Percentiles rank a stretch among this genome's conserved stretches.
Conservation (phyloP, 2,329 filamentous ascomycete genomes). For the Paecilomyces formosus region DNA sequence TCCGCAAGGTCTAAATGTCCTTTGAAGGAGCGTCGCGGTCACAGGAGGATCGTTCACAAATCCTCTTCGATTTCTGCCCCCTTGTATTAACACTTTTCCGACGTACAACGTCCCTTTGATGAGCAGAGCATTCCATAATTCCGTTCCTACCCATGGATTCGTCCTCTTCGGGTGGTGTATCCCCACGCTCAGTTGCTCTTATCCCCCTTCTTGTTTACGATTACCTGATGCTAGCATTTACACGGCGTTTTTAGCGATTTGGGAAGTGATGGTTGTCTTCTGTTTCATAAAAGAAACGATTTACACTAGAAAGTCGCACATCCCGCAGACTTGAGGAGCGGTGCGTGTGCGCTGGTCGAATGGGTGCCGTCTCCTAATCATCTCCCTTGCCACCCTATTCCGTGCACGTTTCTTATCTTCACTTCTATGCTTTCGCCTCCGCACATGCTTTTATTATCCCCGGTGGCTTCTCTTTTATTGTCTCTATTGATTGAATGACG, state of each 20-base stretch:
- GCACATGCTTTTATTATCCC: neutral
- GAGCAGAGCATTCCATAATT: slow-evolving; percentile 7
- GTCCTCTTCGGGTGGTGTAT: slow-evolving; percentile 2
- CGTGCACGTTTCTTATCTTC: slow-evolving; percentile 1
- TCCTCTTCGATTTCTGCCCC: slow-evolving; percentile 4
- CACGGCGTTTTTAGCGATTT: slow-evolving; percentile 38
- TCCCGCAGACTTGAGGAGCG: slow-evolving; percentile 28
- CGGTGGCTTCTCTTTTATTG: neutral
- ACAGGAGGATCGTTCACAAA: slow-evolving; percentile 11
- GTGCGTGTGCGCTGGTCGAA: slow-evolving; percentile 36
- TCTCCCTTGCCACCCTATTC: slow-evolving; percentile 4
- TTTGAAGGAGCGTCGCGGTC: slow-evolving; percentile 3
- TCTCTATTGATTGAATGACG: neutral
- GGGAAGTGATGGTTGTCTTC: slow-evolving; percentile 15
- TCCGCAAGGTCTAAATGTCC: slow-evolving; percentile 51
- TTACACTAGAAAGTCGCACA: slow-evolving; percentile 35
- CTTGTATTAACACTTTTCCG: slow-evolving; percentile 23
- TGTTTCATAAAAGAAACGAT: slow-evolving; percentile 13
- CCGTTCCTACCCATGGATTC: neutral
- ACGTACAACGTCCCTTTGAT: slow-evolving; percentile 5
- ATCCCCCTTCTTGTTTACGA: slow-evolving; percentile 20
- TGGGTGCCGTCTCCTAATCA: slow-evolving; percentile 31
- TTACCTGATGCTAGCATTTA: slow-evolving; percentile 35
- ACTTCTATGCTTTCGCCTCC: slow-evolving; percentile 1
- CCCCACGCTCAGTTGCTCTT: slow-evolving; percentile 6